Base-by-base conservation (phyloP, 208 protist genomes). In the Leishmania martiniquensis region DNA sequence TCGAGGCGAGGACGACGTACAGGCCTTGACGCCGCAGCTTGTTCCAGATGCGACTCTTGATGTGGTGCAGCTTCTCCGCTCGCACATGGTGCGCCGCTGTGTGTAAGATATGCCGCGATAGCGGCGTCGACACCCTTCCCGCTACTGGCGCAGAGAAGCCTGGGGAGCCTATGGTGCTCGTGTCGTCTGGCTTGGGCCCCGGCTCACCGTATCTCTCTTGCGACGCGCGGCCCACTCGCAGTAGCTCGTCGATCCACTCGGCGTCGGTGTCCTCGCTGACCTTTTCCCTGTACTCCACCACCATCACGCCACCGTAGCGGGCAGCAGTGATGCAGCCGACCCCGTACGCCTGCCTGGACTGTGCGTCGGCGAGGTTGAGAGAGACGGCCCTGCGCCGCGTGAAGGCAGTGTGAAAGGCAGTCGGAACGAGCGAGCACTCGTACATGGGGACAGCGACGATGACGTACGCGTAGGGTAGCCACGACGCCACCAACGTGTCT, bases 371-470 rank as follows among this genome's bases (percentile, higher is more conserved):
- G 17, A 90, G 62, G 78, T 93, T 89, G 51, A 93, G 73, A 17
- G 85, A 90, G 72, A 93, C 78, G 25, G 89, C 85, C 74, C 85
- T 86, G 69, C 76, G 85, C n/a, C 81, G 69, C n/a, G 76, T 78
- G 78, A 75, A 54, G 52, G 81, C 39, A 0, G 71, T 66, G 77
- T 90, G 86, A 60, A 88, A 91, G 12, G 80, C 73, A n/a, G 85
- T 93, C 15, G 89, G 85, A 0, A 81, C 49, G 39, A 93, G 73
- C 2, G 80, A 78, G 76, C 87, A 91, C 73, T 90, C 87, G 81
- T 93, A 93, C 85, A 91, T 87, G 59, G 89, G 89, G 0, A 90
- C 51, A 3, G 84, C 89, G 32, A 93, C 69, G 39, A 93, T 75
- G 62, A 93, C 59, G 78, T 91, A 93, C 37, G 81, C 82, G 75